Conservation (phyloP, 73 alveolate genomes). For the Blepharisma stoltei region DNA sequence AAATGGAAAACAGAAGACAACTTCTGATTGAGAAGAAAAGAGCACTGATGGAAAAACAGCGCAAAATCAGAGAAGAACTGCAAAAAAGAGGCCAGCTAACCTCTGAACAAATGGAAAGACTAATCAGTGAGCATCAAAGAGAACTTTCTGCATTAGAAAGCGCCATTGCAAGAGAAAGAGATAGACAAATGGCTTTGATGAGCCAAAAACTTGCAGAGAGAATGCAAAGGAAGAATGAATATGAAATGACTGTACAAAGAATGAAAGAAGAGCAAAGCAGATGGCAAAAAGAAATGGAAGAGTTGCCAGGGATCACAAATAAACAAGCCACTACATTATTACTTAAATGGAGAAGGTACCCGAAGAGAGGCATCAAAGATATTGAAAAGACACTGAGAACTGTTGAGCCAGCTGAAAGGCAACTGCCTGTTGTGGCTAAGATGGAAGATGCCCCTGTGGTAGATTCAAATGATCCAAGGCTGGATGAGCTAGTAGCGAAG, state of each 20-base stretch:
- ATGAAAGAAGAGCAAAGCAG: conserved; percentile 24
- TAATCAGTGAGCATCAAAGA: conserved; percentile 21
- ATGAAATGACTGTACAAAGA: background rate
- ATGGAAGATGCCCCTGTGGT: background rate
- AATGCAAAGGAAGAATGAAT: background rate
- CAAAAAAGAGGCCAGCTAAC: background rate
- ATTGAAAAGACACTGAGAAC: conserved; percentile 14
- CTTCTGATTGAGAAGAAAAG: conserved; percentile 12
- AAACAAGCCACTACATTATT: conserved; percentile 24
- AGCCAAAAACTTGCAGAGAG: conserved; percentile 22
- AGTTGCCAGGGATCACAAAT: conserved; percentile 14
- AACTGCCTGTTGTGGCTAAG: background rate
- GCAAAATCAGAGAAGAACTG: conserved; percentile 6
- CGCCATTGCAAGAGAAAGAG: conserved; percentile 28
- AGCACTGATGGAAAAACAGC: conserved; percentile 2
- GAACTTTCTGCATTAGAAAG: conserved; percentile 19
- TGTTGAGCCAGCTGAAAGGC: conserved; percentile 1
- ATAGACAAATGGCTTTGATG: conserved; percentile 22
- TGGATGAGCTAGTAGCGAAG: background rate
- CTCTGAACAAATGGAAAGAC: conserved; percentile 15
- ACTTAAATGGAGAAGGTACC: conserved; percentile 27
- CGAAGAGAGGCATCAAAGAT: conserved; percentile 9
- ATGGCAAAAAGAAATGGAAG: conserved; percentile 16
- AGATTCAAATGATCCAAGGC: background rate
- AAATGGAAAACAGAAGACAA: conserved; percentile 5